These are phyloP conservation scores for Podochytrium sp. DNA, from an alignment of 192 early-diverging fungal genomes.

Conservation along the genomic window DNA sequence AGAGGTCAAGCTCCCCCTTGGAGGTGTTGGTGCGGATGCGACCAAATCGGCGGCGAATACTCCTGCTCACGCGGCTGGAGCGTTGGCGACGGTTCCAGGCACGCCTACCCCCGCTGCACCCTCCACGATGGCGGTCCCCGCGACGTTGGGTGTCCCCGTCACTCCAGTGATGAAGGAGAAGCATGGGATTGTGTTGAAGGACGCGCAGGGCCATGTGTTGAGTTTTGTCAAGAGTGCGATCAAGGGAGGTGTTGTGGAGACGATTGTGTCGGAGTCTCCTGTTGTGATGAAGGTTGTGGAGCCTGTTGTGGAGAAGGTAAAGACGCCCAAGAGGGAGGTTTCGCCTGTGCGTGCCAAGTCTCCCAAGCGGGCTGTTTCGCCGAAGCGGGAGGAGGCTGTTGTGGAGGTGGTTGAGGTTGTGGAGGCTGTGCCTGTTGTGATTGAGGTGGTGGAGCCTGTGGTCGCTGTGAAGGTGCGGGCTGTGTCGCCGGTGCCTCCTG, in stretches of 20 bases:
- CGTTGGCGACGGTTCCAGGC: conserved; percentile 21
- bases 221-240: conserved; percentile 17
- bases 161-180: conserved; percentile 24
- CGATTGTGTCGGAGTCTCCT: background rate
- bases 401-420: background rate
- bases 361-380: background rate
- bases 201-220: conserved; percentile 23
- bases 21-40: conserved; percentile 41
- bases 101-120: background rate
- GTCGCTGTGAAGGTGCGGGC: background rate
- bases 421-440: background rate
- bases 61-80: conserved; percentile 31
- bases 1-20: conserved; percentile 59
- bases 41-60: conserved; percentile 49
- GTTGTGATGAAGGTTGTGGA: background rate
- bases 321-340: no score
- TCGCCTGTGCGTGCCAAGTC: background rate
- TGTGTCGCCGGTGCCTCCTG: background rate
- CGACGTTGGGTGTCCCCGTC: background rate
- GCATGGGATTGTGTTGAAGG: conserved; percentile 25
- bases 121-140: background rate
- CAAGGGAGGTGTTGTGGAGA: conserved; percentile 18
- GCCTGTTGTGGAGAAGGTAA: background rate
- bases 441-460: background rate
- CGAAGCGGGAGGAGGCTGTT: background rate